Evolutionary conservation across 2,329 filamentous ascomycete genomes (phyloP), one percentile per base, ranked within the genome.

Genomic region (Cladosporium sp.): DNA sequence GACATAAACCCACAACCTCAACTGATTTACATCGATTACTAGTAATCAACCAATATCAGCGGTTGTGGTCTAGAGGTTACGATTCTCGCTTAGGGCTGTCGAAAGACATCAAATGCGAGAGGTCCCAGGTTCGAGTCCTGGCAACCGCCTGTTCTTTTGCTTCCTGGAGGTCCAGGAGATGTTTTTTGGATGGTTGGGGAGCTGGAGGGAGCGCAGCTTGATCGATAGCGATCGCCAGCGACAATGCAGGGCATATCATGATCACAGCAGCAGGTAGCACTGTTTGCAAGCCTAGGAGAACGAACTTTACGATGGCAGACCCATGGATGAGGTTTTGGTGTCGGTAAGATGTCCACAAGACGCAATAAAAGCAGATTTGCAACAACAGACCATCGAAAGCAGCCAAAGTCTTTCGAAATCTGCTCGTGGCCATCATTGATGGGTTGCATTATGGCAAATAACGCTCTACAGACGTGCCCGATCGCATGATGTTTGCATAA

Each of bases 101-200:
- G 30, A 24, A 32, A 32, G 41, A 26, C 26, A 34, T 24, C 28
- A 38, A 61, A 51, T 61, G 59, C 59, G 59, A 61, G 59, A 62
- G 59, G 59, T 62, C 59, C 59, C 59, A 28, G 59, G 59, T 62
- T 62, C 59, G 59, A 62, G 59, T 62, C 59, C 59, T 28, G 59
- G 59, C 47, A 52, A 41, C 30, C 32, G 28, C 59, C 59, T 62
- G 59, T 38, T 54, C 44, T 60, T 60, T 60, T 60, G 59, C n/a
- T 38, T 38, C 28, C 3, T 18, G 5, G 18, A 44, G 18, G 6
- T 44, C 18, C 7, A 21, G 38, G 18, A 21, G 38, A 1, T 5
- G 14, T 44, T 4, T 21, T 21, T 21, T 44, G 1, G 41, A 21
- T 44, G 41, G 41, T 21, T n/a, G 41, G 11, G 18, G 41, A 14